Conservation (phyloP, 75 land plant genomes). For the Selaginella tamariscina region DNA sequence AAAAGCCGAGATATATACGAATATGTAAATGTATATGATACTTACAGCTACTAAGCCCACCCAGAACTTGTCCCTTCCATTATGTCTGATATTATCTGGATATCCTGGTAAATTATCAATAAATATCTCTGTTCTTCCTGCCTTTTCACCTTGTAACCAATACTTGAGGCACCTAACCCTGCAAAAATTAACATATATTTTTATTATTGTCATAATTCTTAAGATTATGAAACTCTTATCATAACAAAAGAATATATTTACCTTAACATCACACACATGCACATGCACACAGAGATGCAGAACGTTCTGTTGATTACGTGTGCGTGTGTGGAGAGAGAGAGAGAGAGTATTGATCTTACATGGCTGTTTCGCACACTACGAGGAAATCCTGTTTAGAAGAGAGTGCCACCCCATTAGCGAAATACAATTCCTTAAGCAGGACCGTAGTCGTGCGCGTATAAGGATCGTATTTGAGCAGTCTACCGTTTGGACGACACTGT, state of each 20-base stretch:
- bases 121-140: conserved; percentile 42
- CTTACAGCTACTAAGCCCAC: conserved; percentile 43
- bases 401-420: conserved; percentile 72
- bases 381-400: conserved; percentile 42
- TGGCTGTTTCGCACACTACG: conserved; percentile 54
- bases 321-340: no score
- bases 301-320: no score
- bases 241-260: no score
- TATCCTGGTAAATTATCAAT: conserved; percentile 61
- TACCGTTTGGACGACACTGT: conserved; percentile 53
- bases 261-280: no score
- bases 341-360: conserved; percentile 28
- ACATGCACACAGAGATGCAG: no score
- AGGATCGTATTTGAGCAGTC: conserved; percentile 67
- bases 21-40: no score
- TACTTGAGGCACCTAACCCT: conserved; percentile 56
- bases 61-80: conserved; percentile 51
- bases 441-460: conserved; percentile 30
- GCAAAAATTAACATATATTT: background rate
- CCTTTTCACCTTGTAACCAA: conserved; percentile 46
- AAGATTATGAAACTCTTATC: no score
- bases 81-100: conserved; percentile 64
- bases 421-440: conserved; percentile 30
- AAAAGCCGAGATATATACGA: no score
- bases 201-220: background rate